Evolutionary conservation across 768 basidiomycete species (phyloP).

Genomic region (Scleroderma bovista): DNA sequence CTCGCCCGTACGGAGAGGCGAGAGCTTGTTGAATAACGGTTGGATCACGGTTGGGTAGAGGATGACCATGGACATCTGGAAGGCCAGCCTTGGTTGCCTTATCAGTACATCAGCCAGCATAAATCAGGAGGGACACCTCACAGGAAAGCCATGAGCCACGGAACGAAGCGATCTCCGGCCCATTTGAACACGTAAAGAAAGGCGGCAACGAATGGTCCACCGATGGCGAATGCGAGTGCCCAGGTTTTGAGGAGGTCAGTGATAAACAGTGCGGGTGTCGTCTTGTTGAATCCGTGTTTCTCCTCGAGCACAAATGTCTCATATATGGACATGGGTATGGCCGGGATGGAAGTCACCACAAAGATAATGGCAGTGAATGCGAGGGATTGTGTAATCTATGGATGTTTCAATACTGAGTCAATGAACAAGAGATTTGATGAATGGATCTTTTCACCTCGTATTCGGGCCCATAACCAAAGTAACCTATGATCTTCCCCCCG

Average conservation of each 20-base stretch:
- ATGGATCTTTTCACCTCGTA: conserved; percentile 68
- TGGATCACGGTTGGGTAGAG: conserved; percentile 85
- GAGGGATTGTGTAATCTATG: conserved; percentile 79
- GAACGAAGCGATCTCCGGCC: conserved; percentile 91
- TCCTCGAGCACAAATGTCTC: conserved; percentile 93
- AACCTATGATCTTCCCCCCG: conserved; percentile 47
- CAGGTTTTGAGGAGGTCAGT: conserved; percentile 78
- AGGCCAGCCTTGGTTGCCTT: conserved; percentile 48
- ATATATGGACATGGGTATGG: conserved; percentile 75
- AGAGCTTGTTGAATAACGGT: conserved; percentile 96
- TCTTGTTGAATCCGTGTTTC: conserved; percentile 97
- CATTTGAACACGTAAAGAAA: conserved; percentile 89
- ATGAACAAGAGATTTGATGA: too few relatives aligned
- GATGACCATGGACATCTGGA: conserved; percentile 82
- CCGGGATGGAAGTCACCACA: conserved; percentile 58
- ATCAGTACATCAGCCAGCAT: neutral
- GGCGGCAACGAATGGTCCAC: conserved; percentile 78
- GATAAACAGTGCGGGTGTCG: conserved; percentile 68
- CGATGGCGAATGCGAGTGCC: conserved; percentile 63
- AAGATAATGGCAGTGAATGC: conserved; percentile 67
- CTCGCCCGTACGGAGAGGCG: conserved; percentile 73
- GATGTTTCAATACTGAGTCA: neutral
- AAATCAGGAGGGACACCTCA: conserved; percentile 31
- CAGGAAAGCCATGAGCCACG: conserved; percentile 93
- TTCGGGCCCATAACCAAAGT: conserved; percentile 59